A percentile compares a stretch with the other conserved stretches of the same genome.
phyloP scores from a whole-genome alignment of 495 filamentous ascomycete genomes.

The Aspergillus nidulans region DNA sequence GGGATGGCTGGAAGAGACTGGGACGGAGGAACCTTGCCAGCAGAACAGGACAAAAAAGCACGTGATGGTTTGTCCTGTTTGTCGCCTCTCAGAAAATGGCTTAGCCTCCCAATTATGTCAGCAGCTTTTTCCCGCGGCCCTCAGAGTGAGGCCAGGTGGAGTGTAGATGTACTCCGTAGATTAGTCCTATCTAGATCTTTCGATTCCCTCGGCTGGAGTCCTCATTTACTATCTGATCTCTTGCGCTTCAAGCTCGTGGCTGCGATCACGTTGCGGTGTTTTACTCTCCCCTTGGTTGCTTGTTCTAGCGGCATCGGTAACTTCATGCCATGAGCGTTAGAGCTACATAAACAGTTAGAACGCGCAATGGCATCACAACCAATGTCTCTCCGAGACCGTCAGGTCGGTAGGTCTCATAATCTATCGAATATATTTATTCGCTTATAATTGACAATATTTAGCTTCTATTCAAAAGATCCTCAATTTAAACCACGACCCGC shows the following conservation, averaged over 20 bases:
- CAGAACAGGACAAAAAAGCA: too few relatives aligned
- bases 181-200: neutral
- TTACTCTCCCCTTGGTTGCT: neutral
- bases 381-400: slow-evolving; percentile 85
- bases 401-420: slow-evolving; percentile 81
- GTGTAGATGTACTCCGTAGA: slow-evolving; percentile 9
- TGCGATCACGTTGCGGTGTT: neutral
- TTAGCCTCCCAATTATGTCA: slow-evolving; percentile 19
- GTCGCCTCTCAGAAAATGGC: neutral
- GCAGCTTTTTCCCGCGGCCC: slow-evolving; percentile 15
- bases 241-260: neutral
- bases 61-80: slow-evolving; percentile 21
- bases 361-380: slow-evolving; percentile 65
- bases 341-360: slow-evolving; percentile 15
- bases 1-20: slow-evolving; percentile 15
- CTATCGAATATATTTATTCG: slow-evolving; percentile 43
- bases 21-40: neutral
- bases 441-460: slow-evolving; percentile 27
- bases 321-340: slow-evolving; percentile 19
- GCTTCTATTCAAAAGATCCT: slow-evolving; percentile 94
- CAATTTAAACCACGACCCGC: slow-evolving; percentile 78
- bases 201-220: neutral
- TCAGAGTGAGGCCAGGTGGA: slow-evolving; percentile 25
- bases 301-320: neutral
- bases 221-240: neutral